Evolutionary conservation across 2,329 filamentous ascomycete species (phyloP).

Genomic region (Colletotrichum eleusines): DNA sequence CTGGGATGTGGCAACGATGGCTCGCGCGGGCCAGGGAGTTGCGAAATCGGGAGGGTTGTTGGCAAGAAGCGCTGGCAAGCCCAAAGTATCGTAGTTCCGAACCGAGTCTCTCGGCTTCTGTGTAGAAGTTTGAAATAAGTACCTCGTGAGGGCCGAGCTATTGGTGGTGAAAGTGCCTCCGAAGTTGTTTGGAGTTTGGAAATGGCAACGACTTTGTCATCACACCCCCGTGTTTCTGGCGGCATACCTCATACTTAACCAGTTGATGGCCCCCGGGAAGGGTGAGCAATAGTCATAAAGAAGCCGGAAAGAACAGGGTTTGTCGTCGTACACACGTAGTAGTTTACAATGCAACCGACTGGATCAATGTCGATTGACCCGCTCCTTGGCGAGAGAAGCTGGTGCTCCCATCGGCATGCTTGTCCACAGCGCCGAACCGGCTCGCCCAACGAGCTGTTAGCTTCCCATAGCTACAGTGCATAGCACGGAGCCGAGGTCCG

Average conservation of each 20-base stretch:
- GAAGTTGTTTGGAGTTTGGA: not conserved
- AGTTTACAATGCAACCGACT: constrained; percentile 6
- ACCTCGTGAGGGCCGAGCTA: not conserved
- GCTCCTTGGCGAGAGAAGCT: constrained; percentile 13
- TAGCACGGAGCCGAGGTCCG: constrained; percentile 34
- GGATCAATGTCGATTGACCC: not conserved
- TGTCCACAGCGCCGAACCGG: not conserved
- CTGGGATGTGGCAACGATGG: not conserved
- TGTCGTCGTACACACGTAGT: constrained; percentile 3
- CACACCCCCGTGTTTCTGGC: not conserved
- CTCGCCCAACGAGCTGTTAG: not conserved
- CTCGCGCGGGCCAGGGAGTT: not conserved
- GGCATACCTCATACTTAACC: constrained; percentile 7
- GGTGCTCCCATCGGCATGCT: not conserved
- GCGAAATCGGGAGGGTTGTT: not conserved
- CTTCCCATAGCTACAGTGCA: not conserved
- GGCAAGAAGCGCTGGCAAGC: not conserved
- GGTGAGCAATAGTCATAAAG: not conserved
- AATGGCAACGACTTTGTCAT: not conserved
- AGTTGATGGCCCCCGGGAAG: not conserved
- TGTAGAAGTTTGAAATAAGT: not conserved
- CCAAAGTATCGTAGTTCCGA: not conserved
- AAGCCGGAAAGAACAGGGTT: not conserved
- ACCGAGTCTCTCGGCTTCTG: too few species aligned
- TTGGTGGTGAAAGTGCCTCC: not conserved